Conservation (phyloP, 1,139 yeast species). For the Sugiyamaella paludigena region DNA sequence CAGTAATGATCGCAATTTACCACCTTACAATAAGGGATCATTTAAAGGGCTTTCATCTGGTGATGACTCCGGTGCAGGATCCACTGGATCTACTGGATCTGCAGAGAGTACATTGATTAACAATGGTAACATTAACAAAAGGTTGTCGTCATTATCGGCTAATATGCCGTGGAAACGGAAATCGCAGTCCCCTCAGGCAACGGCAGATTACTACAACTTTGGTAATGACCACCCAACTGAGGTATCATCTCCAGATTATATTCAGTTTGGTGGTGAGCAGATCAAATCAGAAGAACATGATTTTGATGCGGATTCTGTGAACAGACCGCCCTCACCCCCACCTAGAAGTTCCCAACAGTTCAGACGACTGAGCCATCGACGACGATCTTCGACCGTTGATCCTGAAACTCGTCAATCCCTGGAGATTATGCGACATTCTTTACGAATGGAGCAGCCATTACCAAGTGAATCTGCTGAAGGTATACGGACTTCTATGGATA, state of each 20-base stretch:
- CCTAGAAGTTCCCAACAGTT: background rate
- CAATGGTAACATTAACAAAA: background rate
- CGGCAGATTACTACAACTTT: constrained; percentile 6
- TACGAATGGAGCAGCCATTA: constrained; percentile 31
- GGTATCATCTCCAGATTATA: constrained; percentile 17
- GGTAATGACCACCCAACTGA: constrained; percentile 12
- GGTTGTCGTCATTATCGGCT: constrained; percentile 9
- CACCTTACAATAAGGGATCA: constrained; percentile 10
- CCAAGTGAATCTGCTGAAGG: constrained; percentile 29
- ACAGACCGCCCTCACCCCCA: background rate
- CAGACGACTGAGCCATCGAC: constrained; percentile 6
- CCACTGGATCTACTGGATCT: background rate
- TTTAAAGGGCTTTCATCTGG: constrained; percentile 6
- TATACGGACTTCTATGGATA: constrained; percentile 32
- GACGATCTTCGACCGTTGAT: constrained; percentile 9
- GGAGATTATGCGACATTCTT: constrained; percentile 23
- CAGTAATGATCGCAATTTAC: background rate
- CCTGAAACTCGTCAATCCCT: constrained; percentile 21
- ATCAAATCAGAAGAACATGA: constrained; percentile 12
- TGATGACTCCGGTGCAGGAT: constrained; percentile 5
- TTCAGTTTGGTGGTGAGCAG: constrained; percentile 13
- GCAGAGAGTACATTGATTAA: background rate
- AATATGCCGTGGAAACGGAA: constrained; percentile 11
- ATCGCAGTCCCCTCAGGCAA: constrained; percentile 9
- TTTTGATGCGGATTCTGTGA: constrained; percentile 4